Evolutionary conservation across 2,329 filamentous ascomycete species (phyloP).

Genomic region (Sporothrix curviconia): DNA sequence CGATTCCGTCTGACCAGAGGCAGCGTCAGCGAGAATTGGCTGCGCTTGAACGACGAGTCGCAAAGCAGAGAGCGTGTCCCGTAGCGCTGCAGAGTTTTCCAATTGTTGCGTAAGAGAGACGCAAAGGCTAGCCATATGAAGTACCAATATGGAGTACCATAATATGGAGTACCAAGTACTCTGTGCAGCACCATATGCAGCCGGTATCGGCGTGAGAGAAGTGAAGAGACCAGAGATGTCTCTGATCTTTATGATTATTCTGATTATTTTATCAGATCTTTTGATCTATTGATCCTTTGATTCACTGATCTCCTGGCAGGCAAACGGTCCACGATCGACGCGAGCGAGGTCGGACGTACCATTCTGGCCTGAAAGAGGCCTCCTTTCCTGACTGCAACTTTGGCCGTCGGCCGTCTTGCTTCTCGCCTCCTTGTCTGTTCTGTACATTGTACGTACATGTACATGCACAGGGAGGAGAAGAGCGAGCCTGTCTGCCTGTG

Average conservation of each 20-base stretch:
- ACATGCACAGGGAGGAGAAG: too few relatives aligned
- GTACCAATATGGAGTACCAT: too few relatives aligned
- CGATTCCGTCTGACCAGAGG: constrained; percentile 16
- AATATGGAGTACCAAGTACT: too few relatives aligned
- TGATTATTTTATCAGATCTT: neutral
- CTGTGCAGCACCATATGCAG: neutral
- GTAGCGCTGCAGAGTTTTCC: constrained; percentile 12
- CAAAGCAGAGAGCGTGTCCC: neutral
- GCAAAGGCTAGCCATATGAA: too few relatives aligned
- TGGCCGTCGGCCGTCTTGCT: neutral
- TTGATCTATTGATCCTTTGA: neutral
- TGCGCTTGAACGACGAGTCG: neutral
- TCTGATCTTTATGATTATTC: neutral
- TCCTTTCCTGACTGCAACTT: neutral
- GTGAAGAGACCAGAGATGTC: too few relatives aligned
- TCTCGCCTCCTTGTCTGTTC: too few relatives aligned
- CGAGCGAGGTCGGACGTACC: neutral
- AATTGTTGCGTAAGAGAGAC: neutral
- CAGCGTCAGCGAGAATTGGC: constrained; percentile 18
- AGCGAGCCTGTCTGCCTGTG: neutral
- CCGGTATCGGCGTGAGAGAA: constrained; percentile 2
- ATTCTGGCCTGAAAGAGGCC: neutral
- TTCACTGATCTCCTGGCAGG: too few relatives aligned
- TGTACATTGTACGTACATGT: too few relatives aligned
- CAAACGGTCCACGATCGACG: too few relatives aligned